phyloP scores from a whole-genome alignment of 306 rosid genomes.

The Prinsepia uniflora region DNA sequence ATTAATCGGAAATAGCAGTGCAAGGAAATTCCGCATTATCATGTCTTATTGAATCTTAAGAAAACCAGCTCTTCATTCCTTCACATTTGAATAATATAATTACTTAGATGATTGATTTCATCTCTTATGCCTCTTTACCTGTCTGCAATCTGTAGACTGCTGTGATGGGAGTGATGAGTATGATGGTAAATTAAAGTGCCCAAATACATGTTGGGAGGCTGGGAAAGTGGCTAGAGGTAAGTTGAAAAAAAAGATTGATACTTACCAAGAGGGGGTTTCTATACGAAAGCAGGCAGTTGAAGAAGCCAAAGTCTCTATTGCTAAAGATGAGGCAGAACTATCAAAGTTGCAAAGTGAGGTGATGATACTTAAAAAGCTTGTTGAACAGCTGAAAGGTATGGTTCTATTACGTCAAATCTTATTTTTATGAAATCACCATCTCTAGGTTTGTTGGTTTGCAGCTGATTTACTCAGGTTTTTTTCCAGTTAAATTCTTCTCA shows the following conservation, averaged over 20 bases:
- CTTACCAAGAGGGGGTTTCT: slow-evolving; percentile 68
- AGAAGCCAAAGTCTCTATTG: slow-evolving; percentile 53
- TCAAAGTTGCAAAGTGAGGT: slow-evolving; percentile 67
- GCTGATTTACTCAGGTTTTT: background rate
- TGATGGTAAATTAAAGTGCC: slow-evolving; percentile 64
- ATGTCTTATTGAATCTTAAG: background rate
- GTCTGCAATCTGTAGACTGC: slow-evolving; percentile 57
- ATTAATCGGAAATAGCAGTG: background rate
- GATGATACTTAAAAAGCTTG: slow-evolving; percentile 65
- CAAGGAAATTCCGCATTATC: background rate
- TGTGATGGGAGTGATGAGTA: slow-evolving; percentile 98
- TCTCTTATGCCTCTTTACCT: slow-evolving; percentile 15
- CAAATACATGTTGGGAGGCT: slow-evolving; percentile 96
- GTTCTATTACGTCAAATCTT: slow-evolving; percentile 11
- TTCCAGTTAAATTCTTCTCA: background rate
- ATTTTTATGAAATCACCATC: background rate
- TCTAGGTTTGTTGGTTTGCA: background rate
- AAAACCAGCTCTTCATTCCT: background rate
- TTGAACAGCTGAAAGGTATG: slow-evolving; percentile 79
- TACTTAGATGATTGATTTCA: background rate
- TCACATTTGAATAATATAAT: background rate
- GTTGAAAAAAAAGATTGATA: slow-evolving; percentile 65
- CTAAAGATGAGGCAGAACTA: slow-evolving; percentile 67
- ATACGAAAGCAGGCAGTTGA: slow-evolving; percentile 63
- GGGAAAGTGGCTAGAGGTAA: slow-evolving; percentile 85